Evolutionary conservation across 2,329 filamentous ascomycete species (phyloP).

Genomic region (Parastagonospora nodorum): DNA sequence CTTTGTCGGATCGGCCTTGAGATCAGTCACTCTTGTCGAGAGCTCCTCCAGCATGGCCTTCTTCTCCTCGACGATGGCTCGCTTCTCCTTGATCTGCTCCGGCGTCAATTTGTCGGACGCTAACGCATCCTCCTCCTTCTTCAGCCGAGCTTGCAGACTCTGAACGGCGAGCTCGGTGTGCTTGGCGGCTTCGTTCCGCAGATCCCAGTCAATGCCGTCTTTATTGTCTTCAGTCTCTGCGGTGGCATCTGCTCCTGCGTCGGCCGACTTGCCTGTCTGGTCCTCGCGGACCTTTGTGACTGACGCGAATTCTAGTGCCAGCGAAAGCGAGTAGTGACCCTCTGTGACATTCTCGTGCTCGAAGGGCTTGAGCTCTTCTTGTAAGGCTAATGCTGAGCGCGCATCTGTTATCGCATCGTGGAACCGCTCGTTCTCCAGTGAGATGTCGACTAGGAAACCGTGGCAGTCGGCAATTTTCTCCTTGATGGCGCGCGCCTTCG

Average conservation of each 20-base stretch:
- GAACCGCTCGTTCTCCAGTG: slow-evolving; percentile 95
- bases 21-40: slow-evolving; percentile 66
- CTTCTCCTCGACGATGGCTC: slow-evolving; percentile 67
- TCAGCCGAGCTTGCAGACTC: slow-evolving; percentile 72
- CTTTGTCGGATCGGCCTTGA: slow-evolving; percentile 64
- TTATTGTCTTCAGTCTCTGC: slow-evolving; percentile 46
- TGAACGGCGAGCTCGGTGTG: slow-evolving; percentile 76
- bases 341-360: slow-evolving; percentile 89
- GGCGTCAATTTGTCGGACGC: slow-evolving; percentile 53
- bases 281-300: slow-evolving; percentile 67
- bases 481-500: slow-evolving; percentile 54
- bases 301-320: slow-evolving; percentile 92
- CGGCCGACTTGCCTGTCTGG: slow-evolving; percentile 47
- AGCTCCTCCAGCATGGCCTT: slow-evolving; percentile 80
- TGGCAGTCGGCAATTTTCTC: slow-evolving; percentile 91
- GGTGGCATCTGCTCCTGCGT: slow-evolving; percentile 31
- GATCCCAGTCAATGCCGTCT: slow-evolving; percentile 66
- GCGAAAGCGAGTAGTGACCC: slow-evolving; percentile 93
- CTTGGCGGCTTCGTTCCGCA: slow-evolving; percentile 71
- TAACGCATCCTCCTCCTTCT: slow-evolving; percentile 71
- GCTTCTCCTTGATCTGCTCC: slow-evolving; percentile 68
- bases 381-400: slow-evolving; percentile 75
- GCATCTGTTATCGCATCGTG: slow-evolving; percentile 84
- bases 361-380: slow-evolving; percentile 75
- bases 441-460: slow-evolving; percentile 92